Evolutionary conservation across 345 rosid genomes (phyloP), one percentile per base, ranked within the genome.

Genomic region (Syzygium oleosum): DNA sequence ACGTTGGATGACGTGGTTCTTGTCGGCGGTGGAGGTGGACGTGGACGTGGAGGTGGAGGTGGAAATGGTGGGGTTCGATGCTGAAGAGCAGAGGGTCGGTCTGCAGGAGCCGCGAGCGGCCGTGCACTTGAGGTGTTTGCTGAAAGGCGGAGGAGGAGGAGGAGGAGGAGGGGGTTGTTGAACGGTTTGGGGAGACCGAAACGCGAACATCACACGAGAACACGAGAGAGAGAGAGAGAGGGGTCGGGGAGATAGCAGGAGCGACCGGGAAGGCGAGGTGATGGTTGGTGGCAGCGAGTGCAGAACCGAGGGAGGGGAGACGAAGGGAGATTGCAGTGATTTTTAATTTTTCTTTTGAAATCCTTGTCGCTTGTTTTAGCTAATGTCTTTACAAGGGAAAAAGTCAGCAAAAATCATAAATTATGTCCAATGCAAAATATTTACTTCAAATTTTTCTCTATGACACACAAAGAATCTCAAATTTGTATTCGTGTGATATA

Each of bases 1-100:
- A 22, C 96, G 92, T 83, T 95, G 97, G 68, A 96, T 95, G 34
- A 91, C 85, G 5, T 83, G 91, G 90, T 95, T 95, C n/a, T 89
- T 92, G 84, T 90, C 51, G 86, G 92, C 84, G 12, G 92, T 51
- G 80, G 91, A 91, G 41, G 90, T 85, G 53, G 90, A 16, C 63
- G 84, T 27, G 90, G 43, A 41, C 4, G 92, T 51, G 53, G 90
- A 11, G 63, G 84, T 27, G 90, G 43, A 41, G 46, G 84, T 27
- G 90, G 92, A 51, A 38, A 38, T 2, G 83, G 83, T 10, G 90
- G 91, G 55, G 85, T 91, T 4, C 84, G 88, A 77, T 91, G 87
- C 38, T 34, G 58, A 80, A 88, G 96, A 90, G 91, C 84, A 12
- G 92, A 52, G 85, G 1, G 86, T 91, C 58, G 73, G 73, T 23